Conservation (phyloP, 176 grass and related monocot genomes). For the Carex kokanica region DNA sequence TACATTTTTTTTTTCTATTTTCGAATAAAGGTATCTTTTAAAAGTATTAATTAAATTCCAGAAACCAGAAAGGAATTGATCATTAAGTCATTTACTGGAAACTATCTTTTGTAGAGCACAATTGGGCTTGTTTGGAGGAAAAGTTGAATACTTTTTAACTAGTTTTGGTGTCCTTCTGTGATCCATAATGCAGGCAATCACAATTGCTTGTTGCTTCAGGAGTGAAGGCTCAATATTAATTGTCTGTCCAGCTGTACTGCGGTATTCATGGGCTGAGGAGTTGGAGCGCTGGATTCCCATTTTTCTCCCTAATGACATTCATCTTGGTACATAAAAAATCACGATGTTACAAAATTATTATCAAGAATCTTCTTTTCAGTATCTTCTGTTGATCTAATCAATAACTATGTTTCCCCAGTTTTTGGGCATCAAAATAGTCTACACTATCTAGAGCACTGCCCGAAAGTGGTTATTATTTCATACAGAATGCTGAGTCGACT, state of each 20-base stretch:
- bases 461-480: slow-evolving; percentile 75
- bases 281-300: slow-evolving; percentile 88
- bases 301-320: slow-evolving; percentile 89
- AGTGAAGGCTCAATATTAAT: slow-evolving; percentile 74
- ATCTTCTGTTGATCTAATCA: slow-evolving; percentile 28
- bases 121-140: background rate
- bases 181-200: slow-evolving; percentile 74
- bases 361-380: slow-evolving; percentile 17
- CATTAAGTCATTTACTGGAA: background rate
- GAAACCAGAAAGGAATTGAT: background rate
- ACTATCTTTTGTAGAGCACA: background rate
- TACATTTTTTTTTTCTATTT: background rate
- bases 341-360: slow-evolving; percentile 18
- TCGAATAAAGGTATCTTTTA: background rate
- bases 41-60: background rate
- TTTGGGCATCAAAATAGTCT: slow-evolving; percentile 86
- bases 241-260: slow-evolving; percentile 82
- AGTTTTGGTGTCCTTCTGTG: slow-evolving; percentile 13
- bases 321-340: slow-evolving; percentile 66
- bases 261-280: slow-evolving; percentile 92
- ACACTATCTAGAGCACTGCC: slow-evolving; percentile 61
- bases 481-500: slow-evolving; percentile 85
- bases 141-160: background rate
- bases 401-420: slow-evolving; percentile 43
- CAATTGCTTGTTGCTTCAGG: slow-evolving; percentile 87